Conservation (phyloP, 208 protist species). For the Wallacemonas sp. region DNA sequence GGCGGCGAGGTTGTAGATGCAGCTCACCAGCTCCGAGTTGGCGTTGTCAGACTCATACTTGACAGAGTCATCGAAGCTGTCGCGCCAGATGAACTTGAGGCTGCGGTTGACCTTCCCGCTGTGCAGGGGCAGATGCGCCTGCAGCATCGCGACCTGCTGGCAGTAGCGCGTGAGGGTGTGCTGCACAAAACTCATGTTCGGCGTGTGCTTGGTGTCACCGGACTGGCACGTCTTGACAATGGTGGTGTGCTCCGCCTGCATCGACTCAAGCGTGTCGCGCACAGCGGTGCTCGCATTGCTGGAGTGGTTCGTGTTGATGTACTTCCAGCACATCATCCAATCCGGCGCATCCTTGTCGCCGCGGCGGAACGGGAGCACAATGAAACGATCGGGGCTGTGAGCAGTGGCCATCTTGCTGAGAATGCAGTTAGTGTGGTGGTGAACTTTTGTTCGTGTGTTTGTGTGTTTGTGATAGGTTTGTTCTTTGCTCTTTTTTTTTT, state of each 20-base stretch:
- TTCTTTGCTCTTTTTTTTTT: conserved; percentile 24
- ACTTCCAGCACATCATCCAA: conserved; percentile 68
- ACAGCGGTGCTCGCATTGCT: conserved; percentile 65
- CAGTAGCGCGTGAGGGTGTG: conserved; percentile 74
- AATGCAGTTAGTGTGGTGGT: no score
- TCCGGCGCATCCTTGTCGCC: conserved; percentile 68
- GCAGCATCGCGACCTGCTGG: conserved; percentile 65
- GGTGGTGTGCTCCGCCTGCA: conserved; percentile 64
- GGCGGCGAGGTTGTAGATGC: conserved; percentile 85
- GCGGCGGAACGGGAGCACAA: conserved; percentile 68
- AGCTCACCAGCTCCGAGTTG: conserved; percentile 79
- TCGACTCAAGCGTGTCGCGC: conserved; percentile 60
- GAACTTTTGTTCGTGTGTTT: not conserved
- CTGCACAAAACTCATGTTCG: conserved; percentile 67
- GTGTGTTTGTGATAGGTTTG: not conserved
- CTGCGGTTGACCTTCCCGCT: conserved; percentile 52
- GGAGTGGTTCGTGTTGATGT: conserved; percentile 62
- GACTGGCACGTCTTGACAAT: conserved; percentile 67
- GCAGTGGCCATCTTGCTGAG: conserved; percentile 26
- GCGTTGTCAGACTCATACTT: conserved; percentile 69
- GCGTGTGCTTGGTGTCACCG: conserved; percentile 43
- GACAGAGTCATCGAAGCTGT: conserved; percentile 67
- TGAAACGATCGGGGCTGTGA: conserved; percentile 64
- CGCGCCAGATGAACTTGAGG: conserved; percentile 62
- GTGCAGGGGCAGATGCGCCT: conserved; percentile 77